phyloP scores from a whole-genome alignment of 805 yeast species.

The Metschnikowia hibisci region DNA sequence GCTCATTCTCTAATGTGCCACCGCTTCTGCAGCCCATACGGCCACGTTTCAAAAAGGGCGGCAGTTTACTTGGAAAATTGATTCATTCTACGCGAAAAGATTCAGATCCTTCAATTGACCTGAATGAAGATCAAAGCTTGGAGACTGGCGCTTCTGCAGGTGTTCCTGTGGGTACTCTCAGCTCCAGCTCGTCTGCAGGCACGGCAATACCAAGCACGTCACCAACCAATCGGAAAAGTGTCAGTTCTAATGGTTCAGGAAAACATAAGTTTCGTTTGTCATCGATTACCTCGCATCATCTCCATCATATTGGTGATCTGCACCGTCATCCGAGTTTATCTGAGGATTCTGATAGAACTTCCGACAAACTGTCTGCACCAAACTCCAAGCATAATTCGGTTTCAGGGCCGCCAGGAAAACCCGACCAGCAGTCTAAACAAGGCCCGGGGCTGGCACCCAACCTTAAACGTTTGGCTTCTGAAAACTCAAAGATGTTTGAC shows the following conservation, averaged over 20 bases:
- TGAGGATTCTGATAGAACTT: slow-evolving; percentile 12
- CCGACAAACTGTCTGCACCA: slow-evolving; percentile 13
- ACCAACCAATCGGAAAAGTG: slow-evolving; percentile 9
- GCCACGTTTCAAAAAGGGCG: slow-evolving; percentile 39
- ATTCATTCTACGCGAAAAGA: slow-evolving; percentile 35
- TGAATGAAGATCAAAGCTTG: slow-evolving; percentile 6
- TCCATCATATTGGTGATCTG: slow-evolving; percentile 1
- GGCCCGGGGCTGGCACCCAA: neutral
- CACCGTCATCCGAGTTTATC: slow-evolving; percentile 15
- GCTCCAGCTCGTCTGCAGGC: slow-evolving; percentile 15
- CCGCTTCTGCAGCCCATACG: slow-evolving; percentile 49
- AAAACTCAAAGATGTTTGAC: slow-evolving; percentile 22
- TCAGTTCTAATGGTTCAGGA: slow-evolving; percentile 15
- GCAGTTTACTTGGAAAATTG: slow-evolving; percentile 37
- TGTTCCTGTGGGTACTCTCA: slow-evolving; percentile 15
- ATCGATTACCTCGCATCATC: slow-evolving; percentile 30
- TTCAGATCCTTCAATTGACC: slow-evolving; percentile 17
- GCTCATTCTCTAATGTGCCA: slow-evolving; percentile 33
- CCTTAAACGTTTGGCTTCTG: slow-evolving; percentile 1
- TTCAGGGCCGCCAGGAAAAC: slow-evolving; percentile 12
- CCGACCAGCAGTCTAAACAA: neutral
- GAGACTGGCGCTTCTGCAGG: neutral
- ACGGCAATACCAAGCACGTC: neutral
- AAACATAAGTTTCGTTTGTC: slow-evolving; percentile 38
- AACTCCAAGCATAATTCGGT: slow-evolving; percentile 12